Evolutionary conservation across 192 early-diverging fungal species (phyloP).

Genomic region (Entomortierella chlamydospora): DNA sequence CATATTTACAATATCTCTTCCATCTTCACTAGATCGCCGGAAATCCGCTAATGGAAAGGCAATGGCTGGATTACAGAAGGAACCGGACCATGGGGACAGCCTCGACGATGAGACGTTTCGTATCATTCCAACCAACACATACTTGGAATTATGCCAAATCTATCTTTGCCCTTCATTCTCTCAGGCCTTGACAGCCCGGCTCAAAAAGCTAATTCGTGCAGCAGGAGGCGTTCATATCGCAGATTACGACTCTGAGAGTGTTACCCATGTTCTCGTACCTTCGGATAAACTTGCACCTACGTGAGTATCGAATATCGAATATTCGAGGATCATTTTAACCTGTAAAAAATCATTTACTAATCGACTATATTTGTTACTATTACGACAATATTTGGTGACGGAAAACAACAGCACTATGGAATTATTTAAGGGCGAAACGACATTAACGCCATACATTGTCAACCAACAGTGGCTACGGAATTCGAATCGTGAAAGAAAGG

Average conservation of each 20-base stretch:
- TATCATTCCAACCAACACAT: constrained; percentile 7
- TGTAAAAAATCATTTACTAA: no score
- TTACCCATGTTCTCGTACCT: constrained; percentile 45
- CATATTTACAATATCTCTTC: background rate
- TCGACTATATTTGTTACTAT: no score
- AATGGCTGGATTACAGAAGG: background rate
- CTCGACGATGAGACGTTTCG: background rate
- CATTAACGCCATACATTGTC: constrained; percentile 28
- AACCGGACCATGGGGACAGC: background rate
- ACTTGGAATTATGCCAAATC: constrained; percentile 36
- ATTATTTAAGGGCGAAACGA: constrained; percentile 1
- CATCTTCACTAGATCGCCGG: background rate
- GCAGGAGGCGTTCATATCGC: constrained; percentile 28
- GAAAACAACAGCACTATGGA: constrained; percentile 15
- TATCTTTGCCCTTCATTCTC: constrained; percentile 26
- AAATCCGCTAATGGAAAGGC: background rate
- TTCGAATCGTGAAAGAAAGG: constrained; percentile 19
- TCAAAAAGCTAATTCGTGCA: constrained; percentile 31
- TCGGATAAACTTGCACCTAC: constrained; percentile 13
- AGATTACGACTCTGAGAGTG: constrained; percentile 26
- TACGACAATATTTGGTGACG: no score
- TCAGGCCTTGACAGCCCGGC: background rate
- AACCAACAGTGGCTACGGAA: constrained; percentile 29
- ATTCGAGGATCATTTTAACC: no score
- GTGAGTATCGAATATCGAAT: constrained; percentile 5